Conservation (phyloP, 2,329 filamentous ascomycete genomes). For the Colletotrichum sp. region DNA sequence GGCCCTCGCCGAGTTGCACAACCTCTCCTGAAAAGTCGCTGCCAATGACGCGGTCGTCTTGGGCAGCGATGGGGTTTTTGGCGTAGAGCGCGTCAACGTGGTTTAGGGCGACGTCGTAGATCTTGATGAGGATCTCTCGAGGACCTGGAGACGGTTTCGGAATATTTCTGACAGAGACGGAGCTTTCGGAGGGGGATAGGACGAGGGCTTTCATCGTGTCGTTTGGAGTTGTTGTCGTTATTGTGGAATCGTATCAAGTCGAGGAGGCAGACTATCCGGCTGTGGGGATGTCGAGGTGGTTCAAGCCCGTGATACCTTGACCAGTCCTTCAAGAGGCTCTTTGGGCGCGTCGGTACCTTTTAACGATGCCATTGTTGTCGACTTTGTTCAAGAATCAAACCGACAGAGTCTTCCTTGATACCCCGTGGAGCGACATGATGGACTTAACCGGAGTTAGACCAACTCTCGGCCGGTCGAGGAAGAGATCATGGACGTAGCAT, state of each 20-base stretch:
- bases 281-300: too few relatives aligned
- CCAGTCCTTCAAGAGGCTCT: too few relatives aligned
- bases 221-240: background rate
- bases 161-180: background rate
- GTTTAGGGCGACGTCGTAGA: constrained; percentile 30
- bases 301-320: too few relatives aligned
- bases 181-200: too few relatives aligned
- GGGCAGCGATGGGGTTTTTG: constrained; percentile 33
- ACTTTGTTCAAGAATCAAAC: background rate
- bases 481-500: background rate
- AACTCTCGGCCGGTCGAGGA: background rate
- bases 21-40: constrained; percentile 45
- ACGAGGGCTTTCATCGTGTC: background rate
- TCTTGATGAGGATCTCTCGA: constrained; percentile 26
- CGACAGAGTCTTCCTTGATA: background rate
- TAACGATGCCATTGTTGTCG: background rate
- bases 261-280: too few relatives aligned
- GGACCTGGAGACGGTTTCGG: background rate
- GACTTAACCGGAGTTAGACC: background rate
- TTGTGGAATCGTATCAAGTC: background rate
- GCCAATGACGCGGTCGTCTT: constrained; percentile 36
- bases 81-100: constrained; percentile 37
- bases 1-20: constrained; percentile 21
- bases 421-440: background rate
- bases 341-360: background rate